Percentiles rank a stretch among this genome's conserved stretches.
phyloP scores from a whole-genome alignment of 345 rosid genomes.

The Anastatica hierochuntica region DNA sequence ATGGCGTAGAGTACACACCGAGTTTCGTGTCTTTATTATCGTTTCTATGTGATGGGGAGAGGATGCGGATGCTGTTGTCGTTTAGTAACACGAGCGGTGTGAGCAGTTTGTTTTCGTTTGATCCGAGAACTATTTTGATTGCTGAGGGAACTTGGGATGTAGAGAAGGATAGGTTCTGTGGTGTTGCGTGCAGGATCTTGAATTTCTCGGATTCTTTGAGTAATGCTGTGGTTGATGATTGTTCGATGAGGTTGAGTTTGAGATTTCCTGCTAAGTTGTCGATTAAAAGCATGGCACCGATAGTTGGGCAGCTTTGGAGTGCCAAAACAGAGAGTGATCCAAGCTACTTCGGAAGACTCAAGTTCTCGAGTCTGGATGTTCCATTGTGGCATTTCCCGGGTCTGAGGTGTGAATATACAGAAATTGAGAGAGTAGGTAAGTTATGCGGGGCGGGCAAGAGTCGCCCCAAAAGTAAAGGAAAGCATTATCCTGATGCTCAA shows the following conservation, averaged over 20 bases:
- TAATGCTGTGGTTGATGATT: conserved; percentile 46
- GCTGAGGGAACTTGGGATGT: conserved; percentile 82
- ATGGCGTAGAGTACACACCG: conserved; percentile 24
- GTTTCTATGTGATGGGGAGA: conserved; percentile 36
- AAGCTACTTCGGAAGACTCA: conserved; percentile 35
- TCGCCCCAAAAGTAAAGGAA: conserved; percentile 33
- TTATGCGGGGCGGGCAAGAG: conserved; percentile 30
- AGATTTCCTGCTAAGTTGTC: conserved; percentile 49
- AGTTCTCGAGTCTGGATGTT: conserved; percentile 33
- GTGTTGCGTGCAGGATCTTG: conserved; percentile 55
- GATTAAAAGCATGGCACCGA: conserved; percentile 30
- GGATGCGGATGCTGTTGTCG: conserved; percentile 38
- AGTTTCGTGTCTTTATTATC: conserved; percentile 32
- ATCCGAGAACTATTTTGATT: conserved; percentile 46
- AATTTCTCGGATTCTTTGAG: conserved; percentile 36
- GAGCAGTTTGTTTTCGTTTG: conserved; percentile 32
- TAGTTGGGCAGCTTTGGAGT: conserved; percentile 62
- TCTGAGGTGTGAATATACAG: conserved; percentile 49
- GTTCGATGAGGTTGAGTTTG: conserved; percentile 56
- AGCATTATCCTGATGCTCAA: conserved; percentile 40
- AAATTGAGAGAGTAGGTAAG: conserved; percentile 29
- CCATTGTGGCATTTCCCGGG: conserved; percentile 27
- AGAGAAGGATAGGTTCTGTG: conserved; percentile 45
- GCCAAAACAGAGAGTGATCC: conserved; percentile 34
- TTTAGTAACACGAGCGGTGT: conserved; percentile 24